phyloP scores from a whole-genome alignment of 2,329 filamentous ascomycete species.

The Ceratocystiopsis sp. region DNA sequence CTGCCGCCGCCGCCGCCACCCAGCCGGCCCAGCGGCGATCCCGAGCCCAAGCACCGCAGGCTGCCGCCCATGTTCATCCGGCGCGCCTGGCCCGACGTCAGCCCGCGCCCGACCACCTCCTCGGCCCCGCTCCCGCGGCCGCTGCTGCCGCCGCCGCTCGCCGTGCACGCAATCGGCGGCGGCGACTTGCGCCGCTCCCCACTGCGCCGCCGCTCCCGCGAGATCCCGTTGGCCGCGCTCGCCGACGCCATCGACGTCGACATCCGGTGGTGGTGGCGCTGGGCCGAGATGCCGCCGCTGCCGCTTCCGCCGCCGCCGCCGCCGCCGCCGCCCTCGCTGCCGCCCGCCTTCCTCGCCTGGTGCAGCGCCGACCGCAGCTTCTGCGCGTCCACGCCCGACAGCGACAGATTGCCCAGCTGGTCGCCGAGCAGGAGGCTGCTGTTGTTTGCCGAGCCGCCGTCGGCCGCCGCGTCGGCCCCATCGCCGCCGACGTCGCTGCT shows the following conservation, averaged over 20 bases:
- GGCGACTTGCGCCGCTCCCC: constrained; percentile 33
- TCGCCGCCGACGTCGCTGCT: too few species aligned
- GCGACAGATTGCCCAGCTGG: background rate
- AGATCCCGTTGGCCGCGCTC: constrained; percentile 38
- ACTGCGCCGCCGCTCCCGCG: constrained; percentile 29
- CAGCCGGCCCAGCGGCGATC: constrained; percentile 11
- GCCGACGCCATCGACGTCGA: constrained; percentile 20
- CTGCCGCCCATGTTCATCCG: constrained; percentile 37
- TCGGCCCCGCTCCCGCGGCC: constrained; percentile 4
- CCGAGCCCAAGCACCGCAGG: constrained; percentile 16
- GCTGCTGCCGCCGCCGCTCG: constrained; percentile 19
- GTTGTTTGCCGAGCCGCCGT: too few species aligned
- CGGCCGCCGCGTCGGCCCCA: too few species aligned
- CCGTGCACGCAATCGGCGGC: constrained; percentile 32
- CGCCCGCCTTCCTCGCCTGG: constrained; percentile 25
- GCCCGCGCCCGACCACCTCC: constrained; percentile 11
- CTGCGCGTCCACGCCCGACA: constrained; percentile 18
- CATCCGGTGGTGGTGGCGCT: constrained; percentile 16
- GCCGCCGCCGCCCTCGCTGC: constrained; percentile 19
- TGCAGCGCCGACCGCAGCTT: constrained; percentile 40
- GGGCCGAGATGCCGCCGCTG: constrained; percentile 21
- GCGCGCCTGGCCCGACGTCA: constrained; percentile 38
- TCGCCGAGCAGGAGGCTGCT: too few species aligned
- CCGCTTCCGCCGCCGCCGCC: constrained; percentile 24
- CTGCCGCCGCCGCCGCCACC: constrained; percentile 17